Conservation (phyloP, 164 flowering plant genomes). For the Dillenia turbinata region DNA sequence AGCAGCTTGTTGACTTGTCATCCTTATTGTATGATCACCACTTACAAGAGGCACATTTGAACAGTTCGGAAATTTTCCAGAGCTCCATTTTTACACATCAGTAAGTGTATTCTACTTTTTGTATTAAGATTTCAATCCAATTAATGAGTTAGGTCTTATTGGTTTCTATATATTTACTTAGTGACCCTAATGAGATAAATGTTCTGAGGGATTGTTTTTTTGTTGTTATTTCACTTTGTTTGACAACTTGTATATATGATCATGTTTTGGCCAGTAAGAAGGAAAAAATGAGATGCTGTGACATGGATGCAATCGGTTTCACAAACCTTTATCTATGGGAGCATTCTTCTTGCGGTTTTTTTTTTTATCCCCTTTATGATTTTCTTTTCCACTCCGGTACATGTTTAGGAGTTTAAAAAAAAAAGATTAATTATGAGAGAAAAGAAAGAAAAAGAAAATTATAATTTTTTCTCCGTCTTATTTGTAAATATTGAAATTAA, state of each 20-base stretch:
- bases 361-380: slow-evolving; percentile 84
- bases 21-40: slow-evolving; percentile 83
- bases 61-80: slow-evolving; percentile 87
- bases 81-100: slow-evolving; percentile 80
- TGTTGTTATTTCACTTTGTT: background rate
- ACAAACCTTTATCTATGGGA: slow-evolving; percentile 79
- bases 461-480: too few species aligned
- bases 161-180: background rate
- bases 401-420: too few species aligned
- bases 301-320: slow-evolving; percentile 59
- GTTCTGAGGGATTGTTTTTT: background rate
- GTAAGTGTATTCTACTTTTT: slow-evolving; percentile 47
- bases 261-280: slow-evolving; percentile 58
- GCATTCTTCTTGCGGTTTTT: slow-evolving; percentile 87
- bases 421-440: too few species aligned
- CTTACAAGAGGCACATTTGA: slow-evolving; percentile 76
- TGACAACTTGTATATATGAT: slow-evolving; percentile 53
- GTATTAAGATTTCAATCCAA: background rate
- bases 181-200: background rate
- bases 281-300: slow-evolving; percentile 91
- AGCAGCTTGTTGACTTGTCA: slow-evolving; percentile 90
- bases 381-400: too few species aligned
- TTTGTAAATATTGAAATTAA: too few species aligned
- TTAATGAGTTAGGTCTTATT: too few species aligned
- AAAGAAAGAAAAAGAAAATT: too few species aligned